A percentile compares a stretch with the other conserved stretches of the same genome.
phyloP scores from a whole-genome alignment of 805 yeast species.

The Barnettozyma californica region DNA sequence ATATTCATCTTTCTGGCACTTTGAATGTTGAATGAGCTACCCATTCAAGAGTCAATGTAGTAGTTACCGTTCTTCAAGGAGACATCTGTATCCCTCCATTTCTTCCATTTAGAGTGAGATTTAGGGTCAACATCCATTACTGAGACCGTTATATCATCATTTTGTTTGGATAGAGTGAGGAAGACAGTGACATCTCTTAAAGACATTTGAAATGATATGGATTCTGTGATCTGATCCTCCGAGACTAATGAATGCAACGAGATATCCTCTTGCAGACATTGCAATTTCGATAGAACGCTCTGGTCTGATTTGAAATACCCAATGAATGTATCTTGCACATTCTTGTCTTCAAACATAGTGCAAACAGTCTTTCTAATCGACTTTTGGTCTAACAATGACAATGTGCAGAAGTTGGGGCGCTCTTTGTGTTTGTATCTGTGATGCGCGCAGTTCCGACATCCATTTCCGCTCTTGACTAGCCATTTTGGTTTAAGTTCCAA shows the following conservation, averaged over 20 bases:
- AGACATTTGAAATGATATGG: conserved; percentile 30
- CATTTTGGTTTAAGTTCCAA: conserved; percentile 61
- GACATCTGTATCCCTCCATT: conserved; percentile 43
- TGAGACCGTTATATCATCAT: background rate
- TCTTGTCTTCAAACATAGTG: background rate
- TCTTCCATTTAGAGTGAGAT: conserved; percentile 37
- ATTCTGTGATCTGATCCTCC: conserved; percentile 13
- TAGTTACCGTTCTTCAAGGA: conserved; percentile 19
- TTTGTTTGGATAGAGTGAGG: conserved; percentile 18
- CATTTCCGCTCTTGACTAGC: conserved; percentile 33
- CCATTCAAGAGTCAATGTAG: conserved; percentile 15
- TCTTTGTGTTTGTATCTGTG: conserved; percentile 30
- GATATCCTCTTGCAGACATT: conserved; percentile 19
- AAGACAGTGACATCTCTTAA: conserved; percentile 35
- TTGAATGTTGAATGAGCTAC: conserved; percentile 8
- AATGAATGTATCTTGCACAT: conserved; percentile 5
- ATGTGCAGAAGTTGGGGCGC: conserved; percentile 40
- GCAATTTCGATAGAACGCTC: conserved; percentile 23
- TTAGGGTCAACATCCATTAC: conserved; percentile 54
- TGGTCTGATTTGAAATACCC: conserved; percentile 17
- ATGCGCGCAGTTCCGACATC: conserved; percentile 57
- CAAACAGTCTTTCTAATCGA: background rate
- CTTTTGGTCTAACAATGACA: conserved; percentile 28
- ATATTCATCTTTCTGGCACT: conserved; percentile 12
- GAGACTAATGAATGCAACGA: background rate